phyloP scores from a whole-genome alignment of 140 eudicot genomes.

The Flaveria floridana region DNA sequence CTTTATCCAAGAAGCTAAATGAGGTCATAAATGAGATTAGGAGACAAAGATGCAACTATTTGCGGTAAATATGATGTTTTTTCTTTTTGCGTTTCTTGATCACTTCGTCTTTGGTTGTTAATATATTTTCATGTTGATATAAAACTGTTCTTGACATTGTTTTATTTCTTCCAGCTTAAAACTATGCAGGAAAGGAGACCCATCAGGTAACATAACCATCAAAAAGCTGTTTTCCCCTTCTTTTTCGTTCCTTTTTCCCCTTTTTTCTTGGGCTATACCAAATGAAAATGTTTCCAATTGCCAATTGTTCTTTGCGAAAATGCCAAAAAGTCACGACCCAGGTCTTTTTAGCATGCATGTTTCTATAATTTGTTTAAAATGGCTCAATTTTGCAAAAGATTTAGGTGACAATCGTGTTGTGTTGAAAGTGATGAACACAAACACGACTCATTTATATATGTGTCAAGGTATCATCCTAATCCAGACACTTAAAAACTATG shows the following conservation, averaged over 20 bases:
- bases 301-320: background rate
- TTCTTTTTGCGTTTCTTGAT: constrained; percentile 12
- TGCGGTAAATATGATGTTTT: constrained; percentile 52
- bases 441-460: background rate
- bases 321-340: background rate
- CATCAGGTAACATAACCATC: constrained; percentile 65
- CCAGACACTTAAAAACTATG: background rate
- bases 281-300: background rate
- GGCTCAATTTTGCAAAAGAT: background rate
- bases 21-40: constrained; percentile 84
- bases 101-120: background rate
- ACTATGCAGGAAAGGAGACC: constrained; percentile 90
- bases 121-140: constrained; percentile 1
- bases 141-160: constrained; percentile 3
- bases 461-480: background rate
- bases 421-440: background rate
- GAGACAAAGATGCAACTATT: constrained; percentile 92
- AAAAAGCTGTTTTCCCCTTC: background rate
- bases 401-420: background rate
- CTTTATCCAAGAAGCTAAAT: constrained; percentile 85
- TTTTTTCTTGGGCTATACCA: background rate
- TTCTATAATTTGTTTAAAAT: background rate
- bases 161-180: constrained; percentile 62
- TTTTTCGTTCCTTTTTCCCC: background rate
- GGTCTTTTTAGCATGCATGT: background rate